Conservation (phyloP, 331 rosid genomes). For the Cydonia oblonga region DNA sequence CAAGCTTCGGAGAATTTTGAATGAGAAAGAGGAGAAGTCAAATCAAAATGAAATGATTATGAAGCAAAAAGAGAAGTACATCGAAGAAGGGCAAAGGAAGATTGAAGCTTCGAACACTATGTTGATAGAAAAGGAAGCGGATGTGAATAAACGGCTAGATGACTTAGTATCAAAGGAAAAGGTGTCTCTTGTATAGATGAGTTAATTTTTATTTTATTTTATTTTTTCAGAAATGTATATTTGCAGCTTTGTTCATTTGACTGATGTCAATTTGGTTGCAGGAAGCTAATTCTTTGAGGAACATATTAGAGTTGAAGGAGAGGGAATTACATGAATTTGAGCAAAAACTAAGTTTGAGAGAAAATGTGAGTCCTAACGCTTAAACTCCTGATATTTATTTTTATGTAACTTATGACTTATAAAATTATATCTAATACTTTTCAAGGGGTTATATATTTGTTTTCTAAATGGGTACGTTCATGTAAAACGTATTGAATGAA, state of each 20-base stretch:
- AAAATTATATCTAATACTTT: background rate
- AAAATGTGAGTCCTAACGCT: slow-evolving; percentile 43
- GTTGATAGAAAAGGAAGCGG: slow-evolving; percentile 58
- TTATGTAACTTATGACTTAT: background rate
- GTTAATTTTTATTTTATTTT: too few species aligned
- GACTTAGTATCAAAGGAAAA: slow-evolving; percentile 49
- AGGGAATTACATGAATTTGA: slow-evolving; percentile 47
- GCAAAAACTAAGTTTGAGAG: slow-evolving; percentile 52
- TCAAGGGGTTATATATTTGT: background rate
- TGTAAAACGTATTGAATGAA: too few species aligned
- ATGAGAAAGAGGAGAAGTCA: slow-evolving; percentile 49
- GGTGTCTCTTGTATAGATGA: slow-evolving; percentile 30
- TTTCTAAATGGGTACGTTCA: background rate
- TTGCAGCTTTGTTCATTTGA: background rate
- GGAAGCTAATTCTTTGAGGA: slow-evolving; percentile 37
- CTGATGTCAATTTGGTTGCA: slow-evolving; percentile 29
- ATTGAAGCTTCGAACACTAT: slow-evolving; percentile 26
- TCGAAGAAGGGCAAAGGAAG: slow-evolving; percentile 40
- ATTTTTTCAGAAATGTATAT: background rate
- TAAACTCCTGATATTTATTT: background rate
- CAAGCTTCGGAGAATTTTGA: slow-evolving; percentile 33
- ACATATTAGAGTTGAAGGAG: slow-evolving; percentile 39
- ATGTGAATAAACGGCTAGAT: slow-evolving; percentile 34
- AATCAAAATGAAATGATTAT: slow-evolving; percentile 38
- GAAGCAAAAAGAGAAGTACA: slow-evolving; percentile 50